Conservation (phyloP, 1,284 basidiomycete genomes). For the Sanghuangporus sanghuang region DNA sequence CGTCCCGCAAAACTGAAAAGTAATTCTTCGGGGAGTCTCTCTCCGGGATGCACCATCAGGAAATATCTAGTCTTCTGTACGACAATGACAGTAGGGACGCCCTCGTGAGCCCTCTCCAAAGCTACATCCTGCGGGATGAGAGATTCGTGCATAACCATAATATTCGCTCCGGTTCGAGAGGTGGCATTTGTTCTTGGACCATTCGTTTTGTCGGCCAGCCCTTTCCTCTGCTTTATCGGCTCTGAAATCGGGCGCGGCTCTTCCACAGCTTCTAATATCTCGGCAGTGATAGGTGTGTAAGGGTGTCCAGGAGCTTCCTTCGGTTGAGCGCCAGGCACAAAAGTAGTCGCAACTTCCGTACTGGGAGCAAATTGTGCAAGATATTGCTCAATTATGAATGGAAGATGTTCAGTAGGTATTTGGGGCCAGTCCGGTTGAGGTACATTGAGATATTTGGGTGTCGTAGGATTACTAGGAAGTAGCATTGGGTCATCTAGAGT, state of each 20-base stretch:
- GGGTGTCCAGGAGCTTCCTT: conserved; percentile 1
- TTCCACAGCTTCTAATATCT: conserved; percentile 5
- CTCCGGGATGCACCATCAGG: conserved; percentile 42
- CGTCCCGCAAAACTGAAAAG: conserved; percentile 60
- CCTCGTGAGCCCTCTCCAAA: conserved; percentile 48
- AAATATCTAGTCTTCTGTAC: conserved; percentile 49
- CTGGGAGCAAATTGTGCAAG: background rate
- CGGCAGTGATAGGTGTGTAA: conserved; percentile 5
- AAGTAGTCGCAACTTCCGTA: background rate
- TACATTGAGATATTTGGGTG: background rate
- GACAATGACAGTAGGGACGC: conserved; percentile 48
- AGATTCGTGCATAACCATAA: conserved; percentile 7
- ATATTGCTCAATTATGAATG: conserved; percentile 22
- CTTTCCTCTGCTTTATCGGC: background rate
- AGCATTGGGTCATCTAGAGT: conserved; percentile 11
- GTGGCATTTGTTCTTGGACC: background rate
- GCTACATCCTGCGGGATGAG: conserved; percentile 9
- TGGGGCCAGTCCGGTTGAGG: background rate
- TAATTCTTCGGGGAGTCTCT: conserved; percentile 57
- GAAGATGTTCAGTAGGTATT: background rate
- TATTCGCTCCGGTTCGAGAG: background rate
- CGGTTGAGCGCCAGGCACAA: background rate
- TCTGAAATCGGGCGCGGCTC: background rate
- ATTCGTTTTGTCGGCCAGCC: conserved; percentile 5
- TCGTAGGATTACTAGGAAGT: background rate